These are phyloP conservation scores for Fonsecaea multimorphosa DNA, from an alignment of 2,329 filamentous ascomycete species.

Conservation along the genomic window DNA sequence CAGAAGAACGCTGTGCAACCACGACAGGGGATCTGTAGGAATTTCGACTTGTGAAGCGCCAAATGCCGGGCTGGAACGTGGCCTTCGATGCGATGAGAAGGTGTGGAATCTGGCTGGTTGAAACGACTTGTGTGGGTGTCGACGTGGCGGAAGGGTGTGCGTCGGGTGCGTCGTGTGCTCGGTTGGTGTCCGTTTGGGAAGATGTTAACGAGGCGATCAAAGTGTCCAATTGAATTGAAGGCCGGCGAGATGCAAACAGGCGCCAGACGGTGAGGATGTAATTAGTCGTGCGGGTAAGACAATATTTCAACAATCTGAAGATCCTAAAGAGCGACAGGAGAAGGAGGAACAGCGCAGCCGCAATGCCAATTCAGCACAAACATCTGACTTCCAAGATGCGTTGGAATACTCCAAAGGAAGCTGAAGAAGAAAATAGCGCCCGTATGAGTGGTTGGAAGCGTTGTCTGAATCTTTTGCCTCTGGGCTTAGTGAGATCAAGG, in stretches of 20 bases:
- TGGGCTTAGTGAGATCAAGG: conserved; percentile 33
- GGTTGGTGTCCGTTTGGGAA: conserved; percentile 17
- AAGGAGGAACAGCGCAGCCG: conserved; percentile 14
- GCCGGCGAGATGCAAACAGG: conserved; percentile 20
- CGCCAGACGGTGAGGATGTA: conserved; percentile 4
- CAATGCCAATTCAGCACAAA: conserved; percentile 21
- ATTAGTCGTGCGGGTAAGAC: conserved; percentile 17
- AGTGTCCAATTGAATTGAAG: conserved; percentile 9
- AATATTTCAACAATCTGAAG: conserved; percentile 6
- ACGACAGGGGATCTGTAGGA: conserved; percentile 4
- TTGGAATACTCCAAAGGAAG: conserved; percentile 8
- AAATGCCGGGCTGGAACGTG: not conserved
- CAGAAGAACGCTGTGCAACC: conserved; percentile 35
- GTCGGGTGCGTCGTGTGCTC: conserved; percentile 32
- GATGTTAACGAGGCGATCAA: conserved; percentile 24
- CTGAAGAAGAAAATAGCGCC: conserved; percentile 4
- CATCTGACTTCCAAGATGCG: conserved; percentile 17
- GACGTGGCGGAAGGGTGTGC: not conserved
- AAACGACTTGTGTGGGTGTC: conserved; percentile 10
- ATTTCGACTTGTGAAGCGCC: not conserved
- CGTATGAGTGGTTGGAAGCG: not conserved
- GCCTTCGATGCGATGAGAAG: not conserved
- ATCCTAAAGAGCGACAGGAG: conserved; percentile 26
- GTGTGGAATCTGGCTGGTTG: conserved; percentile 3
- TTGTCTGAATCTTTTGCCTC: conserved; percentile 9